Evolutionary conservation across 139 green algal genomes (phyloP).

Genomic region (Pycnococcus provasolii): DNA sequence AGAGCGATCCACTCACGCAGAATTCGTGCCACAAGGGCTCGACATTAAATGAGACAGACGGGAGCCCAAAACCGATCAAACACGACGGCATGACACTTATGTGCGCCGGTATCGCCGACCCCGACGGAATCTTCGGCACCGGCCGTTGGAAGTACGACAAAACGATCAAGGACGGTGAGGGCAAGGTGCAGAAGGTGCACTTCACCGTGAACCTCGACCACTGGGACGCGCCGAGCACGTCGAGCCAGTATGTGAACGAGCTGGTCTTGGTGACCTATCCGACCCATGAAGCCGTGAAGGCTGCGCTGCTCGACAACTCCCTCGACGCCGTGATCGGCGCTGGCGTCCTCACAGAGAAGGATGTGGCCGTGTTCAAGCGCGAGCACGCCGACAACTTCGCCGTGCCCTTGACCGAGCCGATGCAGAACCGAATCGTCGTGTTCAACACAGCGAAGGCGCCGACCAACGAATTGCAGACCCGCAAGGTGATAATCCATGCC

Average conservation of each 20-base stretch:
- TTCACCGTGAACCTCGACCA: constrained; percentile 16
- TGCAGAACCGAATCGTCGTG: constrained; percentile 16
- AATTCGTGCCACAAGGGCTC: constrained; percentile 10
- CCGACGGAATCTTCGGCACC: not conserved
- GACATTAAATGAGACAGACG: too few species aligned
- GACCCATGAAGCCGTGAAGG: not conserved
- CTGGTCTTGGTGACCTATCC: constrained; percentile 11
- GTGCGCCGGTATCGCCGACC: not conserved
- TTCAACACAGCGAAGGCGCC: constrained; percentile 22
- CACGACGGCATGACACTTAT: constrained; percentile 2
- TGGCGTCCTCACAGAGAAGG: not conserved
- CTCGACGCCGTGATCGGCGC: constrained; percentile 15
- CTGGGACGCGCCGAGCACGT: constrained; percentile 9
- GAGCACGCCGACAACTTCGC: constrained; percentile 6
- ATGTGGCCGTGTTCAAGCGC: constrained; percentile 3
- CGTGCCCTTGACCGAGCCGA: constrained; percentile 8
- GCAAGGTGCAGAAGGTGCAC: not conserved
- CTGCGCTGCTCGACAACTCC: constrained; percentile 6
- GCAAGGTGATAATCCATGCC: constrained; percentile 19
- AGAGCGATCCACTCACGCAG: constrained; percentile 14
- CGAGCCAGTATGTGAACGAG: too few species aligned
- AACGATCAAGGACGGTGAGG: not conserved
- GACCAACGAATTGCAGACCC: constrained; percentile 1
- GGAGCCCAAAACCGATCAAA: too few species aligned
- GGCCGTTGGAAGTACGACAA: constrained; percentile 1